These are phyloP conservation scores for Lecanosticta acicola DNA, from an alignment of 2,329 filamentous ascomycete genomes.

Conservation along the genomic window DNA sequence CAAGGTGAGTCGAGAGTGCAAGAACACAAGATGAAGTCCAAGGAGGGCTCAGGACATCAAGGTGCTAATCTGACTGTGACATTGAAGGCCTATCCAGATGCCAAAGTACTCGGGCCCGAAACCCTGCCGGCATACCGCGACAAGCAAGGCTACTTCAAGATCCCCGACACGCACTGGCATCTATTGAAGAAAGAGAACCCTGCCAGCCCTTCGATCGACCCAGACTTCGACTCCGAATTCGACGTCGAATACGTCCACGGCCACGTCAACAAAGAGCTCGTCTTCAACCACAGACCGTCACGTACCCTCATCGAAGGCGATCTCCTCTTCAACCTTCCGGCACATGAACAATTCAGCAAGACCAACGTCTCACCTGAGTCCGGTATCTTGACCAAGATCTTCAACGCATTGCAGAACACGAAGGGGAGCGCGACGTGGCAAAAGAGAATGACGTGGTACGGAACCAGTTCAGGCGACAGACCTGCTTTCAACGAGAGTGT, in stretches of 20 bases:
- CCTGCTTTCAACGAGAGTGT: constrained; percentile 65
- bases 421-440: constrained; percentile 62
- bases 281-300: constrained; percentile 77
- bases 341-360: constrained; percentile 69
- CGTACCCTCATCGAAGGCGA: constrained; percentile 81
- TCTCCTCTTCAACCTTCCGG: constrained; percentile 83
- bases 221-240: constrained; percentile 83
- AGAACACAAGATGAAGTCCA: neutral
- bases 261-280: constrained; percentile 79
- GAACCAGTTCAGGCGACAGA: constrained; percentile 56
- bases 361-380: constrained; percentile 49
- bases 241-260: constrained; percentile 74
- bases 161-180: constrained; percentile 36
- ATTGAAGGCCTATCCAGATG: constrained; percentile 60
- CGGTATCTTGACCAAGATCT: constrained; percentile 57
- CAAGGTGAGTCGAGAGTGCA: constrained; percentile 29
- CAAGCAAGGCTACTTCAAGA: constrained; percentile 32
- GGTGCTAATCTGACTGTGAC: constrained; percentile 2
- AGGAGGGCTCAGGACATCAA: constrained; percentile 7
- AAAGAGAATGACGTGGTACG: constrained; percentile 79
- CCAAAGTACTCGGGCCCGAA: constrained; percentile 75
- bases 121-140: constrained; percentile 77
- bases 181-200: constrained; percentile 47
- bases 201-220: constrained; percentile 50
- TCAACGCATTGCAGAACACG: constrained; percentile 55